Conservation (phyloP, 2,329 filamentous ascomycete species). For the Aspergillus puulaauensis region DNA sequence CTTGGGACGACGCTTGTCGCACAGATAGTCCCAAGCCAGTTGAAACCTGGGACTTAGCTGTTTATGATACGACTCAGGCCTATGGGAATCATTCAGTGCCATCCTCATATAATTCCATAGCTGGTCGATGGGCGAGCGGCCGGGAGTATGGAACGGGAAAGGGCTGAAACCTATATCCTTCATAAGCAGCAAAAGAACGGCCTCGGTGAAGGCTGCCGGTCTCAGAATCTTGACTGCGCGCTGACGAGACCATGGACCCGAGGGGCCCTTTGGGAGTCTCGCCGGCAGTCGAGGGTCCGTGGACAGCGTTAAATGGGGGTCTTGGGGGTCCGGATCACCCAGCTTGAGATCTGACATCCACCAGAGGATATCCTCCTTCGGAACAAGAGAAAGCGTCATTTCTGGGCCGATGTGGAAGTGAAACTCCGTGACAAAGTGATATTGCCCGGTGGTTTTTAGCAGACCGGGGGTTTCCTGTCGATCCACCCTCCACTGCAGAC, state of each 20-base stretch:
- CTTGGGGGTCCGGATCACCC: neutral
- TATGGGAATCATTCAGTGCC: too few relatives aligned
- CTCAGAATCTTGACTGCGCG: neutral
- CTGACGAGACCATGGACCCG: neutral
- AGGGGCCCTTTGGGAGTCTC: neutral
- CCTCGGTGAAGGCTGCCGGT: neutral
- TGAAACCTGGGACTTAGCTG: too few relatives aligned
- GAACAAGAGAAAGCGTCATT: too few relatives aligned
- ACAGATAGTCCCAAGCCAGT: too few relatives aligned
- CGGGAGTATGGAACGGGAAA: too few relatives aligned
- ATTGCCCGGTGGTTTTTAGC: neutral
- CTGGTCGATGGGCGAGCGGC: too few relatives aligned
- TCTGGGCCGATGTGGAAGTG: too few relatives aligned
- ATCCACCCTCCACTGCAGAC: too few relatives aligned
- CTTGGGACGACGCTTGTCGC: too few relatives aligned
- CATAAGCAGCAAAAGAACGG: neutral
- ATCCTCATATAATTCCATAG: too few relatives aligned
- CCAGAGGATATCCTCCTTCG: neutral
- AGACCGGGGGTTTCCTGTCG: too few relatives aligned
- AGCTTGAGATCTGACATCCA: neutral
- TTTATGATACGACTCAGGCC: too few relatives aligned
- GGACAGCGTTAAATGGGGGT: neutral
- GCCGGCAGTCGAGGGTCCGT: neutral
- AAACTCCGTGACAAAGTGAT: neutral
- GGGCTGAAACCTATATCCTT: neutral